These are phyloP conservation scores for Globisporangium recalcitrans DNA, from an alignment of 352 stramenopile species.

Conservation along the genomic window DNA sequence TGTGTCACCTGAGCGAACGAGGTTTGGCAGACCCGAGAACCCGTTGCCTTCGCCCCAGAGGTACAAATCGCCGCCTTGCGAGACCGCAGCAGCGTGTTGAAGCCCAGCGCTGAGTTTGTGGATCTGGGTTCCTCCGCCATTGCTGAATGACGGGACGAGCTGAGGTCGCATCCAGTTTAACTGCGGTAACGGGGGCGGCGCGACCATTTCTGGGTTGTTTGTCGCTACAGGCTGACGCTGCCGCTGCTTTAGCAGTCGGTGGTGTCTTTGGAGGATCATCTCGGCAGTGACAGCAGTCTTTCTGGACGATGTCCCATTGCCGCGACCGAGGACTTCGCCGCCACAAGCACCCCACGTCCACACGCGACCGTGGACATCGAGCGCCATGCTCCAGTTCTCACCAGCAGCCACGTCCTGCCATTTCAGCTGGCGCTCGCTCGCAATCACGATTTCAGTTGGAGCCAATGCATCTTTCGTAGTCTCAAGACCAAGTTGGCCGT, in stretches of 20 bases:
- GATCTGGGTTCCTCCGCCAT: slow-evolving; percentile 28
- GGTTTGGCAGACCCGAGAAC: slow-evolving; percentile 5
- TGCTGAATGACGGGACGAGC: slow-evolving; percentile 36
- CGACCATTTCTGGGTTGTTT: not conserved
- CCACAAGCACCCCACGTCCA: slow-evolving; percentile 79
- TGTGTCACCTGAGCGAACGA: slow-evolving; percentile 6
- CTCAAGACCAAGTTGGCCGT: slow-evolving; percentile 78
- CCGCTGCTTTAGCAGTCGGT: slow-evolving; percentile 23
- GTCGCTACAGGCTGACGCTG: not conserved
- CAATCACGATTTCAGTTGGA: slow-evolving; percentile 19
- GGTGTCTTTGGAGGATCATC: slow-evolving; percentile 39
- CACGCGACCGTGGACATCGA: slow-evolving; percentile 56
- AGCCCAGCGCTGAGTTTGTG: slow-evolving; percentile 73
- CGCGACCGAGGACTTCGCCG: slow-evolving; percentile 57
- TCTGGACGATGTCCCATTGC: slow-evolving; percentile 15
- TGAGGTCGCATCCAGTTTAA: slow-evolving; percentile 44
- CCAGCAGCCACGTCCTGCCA: slow-evolving; percentile 59
- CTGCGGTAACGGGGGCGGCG: slow-evolving; percentile 17
- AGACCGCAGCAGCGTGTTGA: slow-evolving; percentile 86
- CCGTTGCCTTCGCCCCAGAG: slow-evolving; percentile 66
- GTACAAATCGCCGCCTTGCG: slow-evolving; percentile 85
- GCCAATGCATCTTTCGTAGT: slow-evolving; percentile 26
- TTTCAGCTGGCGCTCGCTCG: not conserved
- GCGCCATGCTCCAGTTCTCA: slow-evolving; percentile 73
- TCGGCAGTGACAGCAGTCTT: slow-evolving; percentile 27